phyloP scores from a whole-genome alignment of 1,284 basidiomycete genomes.

The Irpex lacteus region DNA sequence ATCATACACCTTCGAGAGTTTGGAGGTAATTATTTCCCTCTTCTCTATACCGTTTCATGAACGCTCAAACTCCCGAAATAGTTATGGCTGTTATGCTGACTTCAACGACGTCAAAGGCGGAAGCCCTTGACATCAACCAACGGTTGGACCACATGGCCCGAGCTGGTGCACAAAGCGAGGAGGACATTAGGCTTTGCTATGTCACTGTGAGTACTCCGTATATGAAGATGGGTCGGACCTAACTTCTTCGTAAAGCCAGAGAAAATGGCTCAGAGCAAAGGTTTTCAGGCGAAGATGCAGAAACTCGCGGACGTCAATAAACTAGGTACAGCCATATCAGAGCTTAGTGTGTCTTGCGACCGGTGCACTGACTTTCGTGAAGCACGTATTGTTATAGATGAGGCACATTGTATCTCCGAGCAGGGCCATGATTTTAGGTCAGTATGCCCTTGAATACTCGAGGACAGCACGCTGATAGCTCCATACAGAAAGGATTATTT shows the following conservation, averaged over 20 bases:
- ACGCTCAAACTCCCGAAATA: not conserved
- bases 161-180: constrained; percentile 15
- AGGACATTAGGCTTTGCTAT: constrained; percentile 73
- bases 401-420: constrained; percentile 82
- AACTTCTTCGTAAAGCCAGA: constrained; percentile 58
- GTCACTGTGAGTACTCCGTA: constrained; percentile 60
- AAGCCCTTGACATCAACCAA: constrained; percentile 51
- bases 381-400: constrained; percentile 85
- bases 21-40: constrained; percentile 41
- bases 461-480: constrained; percentile 6
- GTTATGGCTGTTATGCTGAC: constrained; percentile 8
- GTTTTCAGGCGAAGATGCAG: constrained; percentile 61
- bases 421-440: constrained; percentile 81
- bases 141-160: constrained; percentile 47
- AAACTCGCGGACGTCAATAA: constrained; percentile 62
- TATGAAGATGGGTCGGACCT: not conserved
- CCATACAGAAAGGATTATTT: constrained; percentile 78
- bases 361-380: not conserved
- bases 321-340: constrained; percentile 41
- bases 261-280: constrained; percentile 78
- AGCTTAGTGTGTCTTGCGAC: not conserved
- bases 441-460: constrained; percentile 9
- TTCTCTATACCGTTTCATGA: too few species aligned
- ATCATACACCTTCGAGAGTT: constrained; percentile 72
- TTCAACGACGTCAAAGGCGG: constrained; percentile 47